Conservation (phyloP, 129 eudicot genomes). For the Helianthus tuberosus region DNA sequence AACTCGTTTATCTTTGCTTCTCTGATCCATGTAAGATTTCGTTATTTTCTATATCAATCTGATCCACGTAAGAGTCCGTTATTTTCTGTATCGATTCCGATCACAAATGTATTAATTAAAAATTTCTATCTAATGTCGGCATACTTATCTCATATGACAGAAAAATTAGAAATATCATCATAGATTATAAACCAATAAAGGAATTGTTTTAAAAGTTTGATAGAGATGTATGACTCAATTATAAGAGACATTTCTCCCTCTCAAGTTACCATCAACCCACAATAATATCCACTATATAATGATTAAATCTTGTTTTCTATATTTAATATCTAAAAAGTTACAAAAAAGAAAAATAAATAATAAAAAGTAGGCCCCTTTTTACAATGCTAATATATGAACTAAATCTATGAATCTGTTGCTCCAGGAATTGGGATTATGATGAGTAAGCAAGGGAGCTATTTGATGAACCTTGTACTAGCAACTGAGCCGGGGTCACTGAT, state of each 20-base stretch:
- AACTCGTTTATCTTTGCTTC: too few relatives aligned
- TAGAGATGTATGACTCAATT: conserved; percentile 18
- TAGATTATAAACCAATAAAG: conserved; percentile 22
- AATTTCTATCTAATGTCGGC: conserved; percentile 7
- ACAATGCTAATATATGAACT: conserved; percentile 43
- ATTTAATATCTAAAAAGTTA: conserved; percentile 23
- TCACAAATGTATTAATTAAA: not conserved
- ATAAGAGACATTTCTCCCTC: conserved; percentile 10
- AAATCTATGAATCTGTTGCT: conserved; percentile 34
- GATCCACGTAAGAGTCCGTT: not conserved
- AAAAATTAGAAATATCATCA: not conserved
- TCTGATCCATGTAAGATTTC: not conserved
- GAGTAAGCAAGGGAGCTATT: conserved; percentile 70
- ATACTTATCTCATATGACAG: not conserved
- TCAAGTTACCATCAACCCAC: conserved; percentile 26
- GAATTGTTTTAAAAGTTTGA: not conserved
- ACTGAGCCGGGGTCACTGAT: conserved; percentile 70
- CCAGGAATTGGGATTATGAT: conserved; percentile 43
- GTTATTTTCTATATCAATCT: not conserved
- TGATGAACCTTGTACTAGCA: conserved; percentile 63
- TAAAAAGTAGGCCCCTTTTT: conserved; percentile 16
- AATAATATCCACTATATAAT: conserved; percentile 11
- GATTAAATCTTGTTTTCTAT: conserved; percentile 28
- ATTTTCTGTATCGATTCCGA: not conserved
- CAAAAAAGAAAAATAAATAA: not conserved